Evolutionary conservation across 441 rosid genomes (phyloP), one percentile per base, ranked within the genome.

Genomic region (Pelargonium hybrid): DNA sequence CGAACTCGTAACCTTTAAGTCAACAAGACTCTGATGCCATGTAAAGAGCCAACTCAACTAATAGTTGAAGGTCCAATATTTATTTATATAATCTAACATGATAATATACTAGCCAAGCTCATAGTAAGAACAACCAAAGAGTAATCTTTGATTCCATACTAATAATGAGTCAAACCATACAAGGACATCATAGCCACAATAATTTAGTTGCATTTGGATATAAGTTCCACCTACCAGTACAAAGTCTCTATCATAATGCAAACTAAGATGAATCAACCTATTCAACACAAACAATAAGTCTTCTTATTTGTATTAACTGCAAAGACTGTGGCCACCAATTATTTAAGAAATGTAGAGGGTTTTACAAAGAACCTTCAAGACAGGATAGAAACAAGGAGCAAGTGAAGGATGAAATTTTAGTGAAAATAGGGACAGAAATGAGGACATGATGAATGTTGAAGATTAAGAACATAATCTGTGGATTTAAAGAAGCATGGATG

Each of bases 71-170:
- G 41, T 34, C 41, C 8, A 34, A 34, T 34, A 34, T 34, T 34
- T 34, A 34, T 5, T 34, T 7, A 34, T 34, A 34, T 34, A 34
- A 34, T 34, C 41, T 10, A 7, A 8, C 45, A 39, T 39, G 45
- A 69, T 34, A 67, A 65, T 69, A 29, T 66, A 57, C 67, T 61
- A 73, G 69, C 73, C 68, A 71, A 20, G 63, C 65, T 71, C 65
- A 66, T 50, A 69, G 48, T 61, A 69, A 66, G 66, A 64, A 45
- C 10, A 20, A 57, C 8, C 48, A 39, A 52, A 47, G 50, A 17
- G n/a, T 7, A 10, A 69, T 66, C 45, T 18, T 45, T 37, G 59
- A 17, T 26, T 61, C 20, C 48, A 63, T 26, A 57, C 45, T n/a
- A 57, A 65, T 34, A 69, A 31, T 48, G 50, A 63, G 41, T 26